These are phyloP conservation scores for Fusarium mexicanum DNA, from an alignment of 2,329 filamentous ascomycete species.

Conservation along the genomic window DNA sequence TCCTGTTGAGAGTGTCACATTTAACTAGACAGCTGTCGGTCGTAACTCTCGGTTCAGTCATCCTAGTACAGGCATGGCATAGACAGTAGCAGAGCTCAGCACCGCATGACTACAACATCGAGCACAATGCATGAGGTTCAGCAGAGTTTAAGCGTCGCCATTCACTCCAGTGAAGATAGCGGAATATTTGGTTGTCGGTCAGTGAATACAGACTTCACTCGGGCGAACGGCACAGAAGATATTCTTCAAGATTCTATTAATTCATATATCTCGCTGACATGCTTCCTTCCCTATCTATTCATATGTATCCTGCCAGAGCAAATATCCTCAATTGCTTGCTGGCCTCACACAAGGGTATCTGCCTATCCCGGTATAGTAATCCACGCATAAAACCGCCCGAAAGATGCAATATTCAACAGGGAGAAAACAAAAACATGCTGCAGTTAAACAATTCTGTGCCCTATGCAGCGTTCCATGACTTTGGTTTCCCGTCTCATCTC, in stretches of 20 bases:
- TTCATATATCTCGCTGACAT: slow-evolving; percentile 13
- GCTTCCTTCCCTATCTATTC: slow-evolving; percentile 24
- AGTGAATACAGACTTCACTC: background rate
- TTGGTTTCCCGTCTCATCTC: slow-evolving; percentile 26
- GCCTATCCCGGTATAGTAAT: slow-evolving; percentile 32
- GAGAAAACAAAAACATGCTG: slow-evolving; percentile 18
- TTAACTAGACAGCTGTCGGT: background rate
- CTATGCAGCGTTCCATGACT: slow-evolving; percentile 14
- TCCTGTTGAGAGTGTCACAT: background rate
- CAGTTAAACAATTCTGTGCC: slow-evolving; percentile 17
- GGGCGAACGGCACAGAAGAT: background rate
- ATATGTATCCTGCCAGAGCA: slow-evolving; percentile 17
- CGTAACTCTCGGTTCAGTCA: background rate
- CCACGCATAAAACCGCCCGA: slow-evolving; percentile 21
- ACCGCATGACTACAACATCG: background rate
- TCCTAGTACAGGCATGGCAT: no score
- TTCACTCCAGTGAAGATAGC: no score
- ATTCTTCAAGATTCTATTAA: slow-evolving; percentile 32
- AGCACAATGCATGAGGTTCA: no score
- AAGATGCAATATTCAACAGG: slow-evolving; percentile 34
- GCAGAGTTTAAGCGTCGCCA: no score
- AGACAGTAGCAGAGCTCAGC: no score
- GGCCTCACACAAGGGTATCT: slow-evolving; percentile 32
- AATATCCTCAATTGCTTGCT: slow-evolving; percentile 1
- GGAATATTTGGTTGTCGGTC: background rate